A percentile compares a stretch with the other conserved stretches of the same genome.
Evolutionary conservation across 2,329 filamentous ascomycete species (phyloP).

Genomic region (Parastagonospora avenae): DNA sequence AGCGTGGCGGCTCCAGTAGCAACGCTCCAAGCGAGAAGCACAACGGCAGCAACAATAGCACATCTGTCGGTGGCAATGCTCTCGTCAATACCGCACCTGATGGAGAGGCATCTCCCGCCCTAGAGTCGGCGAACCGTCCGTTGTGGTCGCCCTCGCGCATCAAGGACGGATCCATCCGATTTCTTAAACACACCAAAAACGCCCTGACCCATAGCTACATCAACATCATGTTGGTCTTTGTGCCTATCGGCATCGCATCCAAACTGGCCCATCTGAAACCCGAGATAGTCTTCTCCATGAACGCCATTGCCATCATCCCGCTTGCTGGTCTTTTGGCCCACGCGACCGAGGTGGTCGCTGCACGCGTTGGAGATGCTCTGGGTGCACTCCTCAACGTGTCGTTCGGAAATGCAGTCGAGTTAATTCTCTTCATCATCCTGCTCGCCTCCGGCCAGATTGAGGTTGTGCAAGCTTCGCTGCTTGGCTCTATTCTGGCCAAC

Average conservation of each 20-base stretch:
- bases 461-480: conserved; percentile 87
- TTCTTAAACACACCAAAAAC: conserved; percentile 62
- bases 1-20: conserved; percentile 19
- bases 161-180: conserved; percentile 56
- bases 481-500: conserved; percentile 90
- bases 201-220: conserved; percentile 74
- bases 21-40: conserved; percentile 31
- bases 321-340: conserved; percentile 56
- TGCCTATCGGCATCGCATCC: conserved; percentile 75
- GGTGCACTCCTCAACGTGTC: conserved; percentile 59
- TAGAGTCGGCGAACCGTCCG: conserved; percentile 53
- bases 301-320: conserved; percentile 58
- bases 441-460: conserved; percentile 73
- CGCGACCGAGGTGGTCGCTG: conserved; percentile 57
- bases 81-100: conserved; percentile 54
- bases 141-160: conserved; percentile 54
- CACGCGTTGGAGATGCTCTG: conserved; percentile 54
- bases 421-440: conserved; percentile 56
- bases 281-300: conserved; percentile 57
- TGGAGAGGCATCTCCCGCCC: conserved; percentile 59
- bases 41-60: conserved; percentile 13
- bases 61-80: conserved; percentile 40
- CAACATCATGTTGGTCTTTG: conserved; percentile 77
- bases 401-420: conserved; percentile 59
- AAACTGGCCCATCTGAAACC: conserved; percentile 52